Evolutionary conservation across 345 rosid genomes (phyloP), one percentile per base, ranked within the genome.

Genomic region (Salix purpurea): DNA sequence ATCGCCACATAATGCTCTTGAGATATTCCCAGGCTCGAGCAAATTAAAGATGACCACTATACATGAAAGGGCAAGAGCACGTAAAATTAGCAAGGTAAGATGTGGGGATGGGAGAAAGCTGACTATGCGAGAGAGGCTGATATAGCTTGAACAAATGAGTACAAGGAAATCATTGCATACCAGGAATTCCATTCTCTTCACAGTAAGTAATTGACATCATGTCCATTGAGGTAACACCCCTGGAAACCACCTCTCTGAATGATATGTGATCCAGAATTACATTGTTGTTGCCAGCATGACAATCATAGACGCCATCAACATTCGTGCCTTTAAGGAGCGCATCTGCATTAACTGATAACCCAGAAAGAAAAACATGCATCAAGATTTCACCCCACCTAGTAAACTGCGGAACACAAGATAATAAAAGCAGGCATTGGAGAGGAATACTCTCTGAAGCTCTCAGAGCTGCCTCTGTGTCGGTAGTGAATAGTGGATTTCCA

Each of bases 391-490:
- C 44, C 61, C 44, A 40, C 65, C 6, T 21, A 15, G 30, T 5
- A 34, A 15, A 71, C 50, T 30, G 39, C 6, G 48, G 42, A 32
- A 13, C 3, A 24, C 44, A 60, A 37, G 15, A 70, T 2, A 10
- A 12, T 28, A 52, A 40, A 74, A 21, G 67, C 67, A 7, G 28
- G 77, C 58, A 71, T 62, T 79, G 37, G 34, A 66, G 66, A 64
- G 65, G 2, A 79, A 34, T 92, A 92, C 98, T 88, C 77, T 94
- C 97, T 52, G 93, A 86, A 77, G 98, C 98, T 80, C 95, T 86
- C 64, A 92, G 89, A 11, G 97, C 92, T 62, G 98, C 97, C 54
- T 95, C 92, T 32, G 97, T 91, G 79, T 94, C 97, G 18, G 98
- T 90, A 23, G 95, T 87, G 82, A 94, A 92, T 71, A 94, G 88